phyloP scores from a whole-genome alignment of 2,329 filamentous ascomycete species.

The Teratosphaeria viscida region DNA sequence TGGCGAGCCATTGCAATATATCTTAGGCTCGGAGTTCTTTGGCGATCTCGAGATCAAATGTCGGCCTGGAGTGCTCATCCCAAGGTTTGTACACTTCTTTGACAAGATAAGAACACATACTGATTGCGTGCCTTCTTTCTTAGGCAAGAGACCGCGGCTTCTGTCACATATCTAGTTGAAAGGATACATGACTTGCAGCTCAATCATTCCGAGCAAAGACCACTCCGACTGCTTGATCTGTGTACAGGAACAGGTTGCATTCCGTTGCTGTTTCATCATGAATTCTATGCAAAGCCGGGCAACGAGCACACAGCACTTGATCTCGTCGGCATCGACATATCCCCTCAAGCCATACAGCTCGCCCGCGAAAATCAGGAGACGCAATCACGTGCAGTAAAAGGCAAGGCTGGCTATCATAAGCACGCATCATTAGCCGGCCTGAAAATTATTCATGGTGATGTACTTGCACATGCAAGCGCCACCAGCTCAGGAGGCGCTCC shows the following conservation, averaged over 20 bases:
- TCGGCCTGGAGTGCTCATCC: conserved; percentile 70
- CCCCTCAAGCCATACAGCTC: conserved; percentile 45
- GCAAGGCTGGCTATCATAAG: not conserved
- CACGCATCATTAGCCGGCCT: conserved; percentile 8
- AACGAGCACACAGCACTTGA: conserved; percentile 27
- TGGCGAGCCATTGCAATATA: conserved; percentile 81
- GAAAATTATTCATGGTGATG: conserved; percentile 26
- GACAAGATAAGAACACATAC: conserved; percentile 1
- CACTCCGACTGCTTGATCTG: conserved; percentile 63
- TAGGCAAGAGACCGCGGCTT: conserved; percentile 39
- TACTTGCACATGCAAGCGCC: conserved; percentile 12
- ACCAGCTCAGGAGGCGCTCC: not conserved
- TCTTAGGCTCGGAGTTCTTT: conserved; percentile 82
- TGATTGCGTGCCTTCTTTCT: conserved; percentile 5
- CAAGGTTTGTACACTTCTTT: conserved; percentile 42
- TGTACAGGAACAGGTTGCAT: conserved; percentile 92
- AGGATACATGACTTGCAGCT: not conserved
- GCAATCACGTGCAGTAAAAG: not conserved
- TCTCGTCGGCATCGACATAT: conserved; percentile 66
- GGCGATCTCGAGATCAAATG: conserved; percentile 72
- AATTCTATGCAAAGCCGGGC: conserved; percentile 34
- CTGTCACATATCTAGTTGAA: conserved; percentile 24
- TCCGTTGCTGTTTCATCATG: conserved; percentile 60
- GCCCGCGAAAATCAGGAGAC: not conserved
- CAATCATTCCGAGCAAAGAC: conserved; percentile 5